These are phyloP conservation scores for Melaleuca quinquenervia DNA, from an alignment of 345 rosid species.

Conservation along the genomic window DNA sequence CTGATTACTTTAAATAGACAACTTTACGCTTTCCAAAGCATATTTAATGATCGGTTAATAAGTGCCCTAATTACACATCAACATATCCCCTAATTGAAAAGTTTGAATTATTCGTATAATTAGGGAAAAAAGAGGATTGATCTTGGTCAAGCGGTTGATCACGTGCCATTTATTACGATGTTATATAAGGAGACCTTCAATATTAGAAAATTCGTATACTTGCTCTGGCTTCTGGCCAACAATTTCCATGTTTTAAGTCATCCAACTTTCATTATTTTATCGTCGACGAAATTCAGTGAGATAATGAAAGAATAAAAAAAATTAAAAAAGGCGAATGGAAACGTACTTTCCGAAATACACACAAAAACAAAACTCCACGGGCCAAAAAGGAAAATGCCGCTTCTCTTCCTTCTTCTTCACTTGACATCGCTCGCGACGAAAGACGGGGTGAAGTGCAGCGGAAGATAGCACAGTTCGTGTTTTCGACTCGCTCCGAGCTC, in stretches of 20 bases:
- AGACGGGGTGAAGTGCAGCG: neutral
- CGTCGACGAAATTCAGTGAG: neutral
- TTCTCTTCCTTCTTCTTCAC: neutral
- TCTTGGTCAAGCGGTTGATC: neutral
- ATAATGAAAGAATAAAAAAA: neutral
- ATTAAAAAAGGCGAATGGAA: neutral
- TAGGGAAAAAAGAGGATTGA: neutral
- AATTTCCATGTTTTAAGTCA: neutral
- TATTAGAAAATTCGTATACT: neutral
- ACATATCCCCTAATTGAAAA: neutral
- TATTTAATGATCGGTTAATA: neutral
- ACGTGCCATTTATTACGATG: neutral
- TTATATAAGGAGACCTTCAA: neutral
- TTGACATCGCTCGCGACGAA: neutral
- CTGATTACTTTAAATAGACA: rapidly evolving
- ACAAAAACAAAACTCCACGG: neutral
- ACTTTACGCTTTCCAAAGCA: neutral
- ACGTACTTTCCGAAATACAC: neutral
- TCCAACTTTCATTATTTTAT: neutral
- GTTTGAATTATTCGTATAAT: neutral
- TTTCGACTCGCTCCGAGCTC: neutral
- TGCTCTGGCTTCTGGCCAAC: too few species aligned
- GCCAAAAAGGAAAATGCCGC: neutral
- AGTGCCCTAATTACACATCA: neutral
- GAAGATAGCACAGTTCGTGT: neutral